Evolutionary conservation across 1,284 basidiomycete species (phyloP).

Genomic region (Gymnopus androsaceus): DNA sequence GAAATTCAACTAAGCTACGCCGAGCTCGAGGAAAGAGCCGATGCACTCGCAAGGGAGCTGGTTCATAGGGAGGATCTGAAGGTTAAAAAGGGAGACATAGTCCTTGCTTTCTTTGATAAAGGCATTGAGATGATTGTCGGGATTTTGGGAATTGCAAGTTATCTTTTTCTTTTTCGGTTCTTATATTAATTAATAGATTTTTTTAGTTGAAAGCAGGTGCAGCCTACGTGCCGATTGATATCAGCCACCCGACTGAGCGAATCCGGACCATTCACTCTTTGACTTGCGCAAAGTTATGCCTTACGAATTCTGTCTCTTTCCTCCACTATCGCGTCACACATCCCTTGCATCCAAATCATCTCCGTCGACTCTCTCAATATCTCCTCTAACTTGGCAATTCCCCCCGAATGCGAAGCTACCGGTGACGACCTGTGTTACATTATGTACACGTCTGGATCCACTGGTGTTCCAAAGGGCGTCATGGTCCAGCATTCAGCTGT

Average conservation of each 20-base stretch:
- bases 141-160: slow-evolving; percentile 7
- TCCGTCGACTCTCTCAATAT: too few relatives aligned
- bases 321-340: background rate
- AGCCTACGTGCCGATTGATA: slow-evolving; percentile 15
- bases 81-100: background rate
- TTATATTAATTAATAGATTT: background rate
- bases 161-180: background rate
- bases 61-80: background rate
- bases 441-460: slow-evolving; percentile 16
- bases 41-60: background rate
- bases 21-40: background rate
- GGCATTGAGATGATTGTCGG: slow-evolving; percentile 15
- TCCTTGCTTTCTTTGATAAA: slow-evolving; percentile 6
- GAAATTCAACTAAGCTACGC: background rate
- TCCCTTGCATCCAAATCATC: background rate
- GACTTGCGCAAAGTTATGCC: background rate
- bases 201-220: slow-evolving; percentile 13
- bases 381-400: too few relatives aligned
- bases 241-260: slow-evolving; percentile 12
- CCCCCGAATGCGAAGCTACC: too few relatives aligned
- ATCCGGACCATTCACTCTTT: slow-evolving; percentile 3
- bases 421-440: slow-evolving; percentile 8
- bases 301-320: background rate
- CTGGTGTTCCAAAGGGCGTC: slow-evolving; percentile 17
- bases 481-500: slow-evolving; percentile 10